phyloP scores from a whole-genome alignment of 2,329 filamentous ascomycete genomes.

The Dendryphion nanum region DNA sequence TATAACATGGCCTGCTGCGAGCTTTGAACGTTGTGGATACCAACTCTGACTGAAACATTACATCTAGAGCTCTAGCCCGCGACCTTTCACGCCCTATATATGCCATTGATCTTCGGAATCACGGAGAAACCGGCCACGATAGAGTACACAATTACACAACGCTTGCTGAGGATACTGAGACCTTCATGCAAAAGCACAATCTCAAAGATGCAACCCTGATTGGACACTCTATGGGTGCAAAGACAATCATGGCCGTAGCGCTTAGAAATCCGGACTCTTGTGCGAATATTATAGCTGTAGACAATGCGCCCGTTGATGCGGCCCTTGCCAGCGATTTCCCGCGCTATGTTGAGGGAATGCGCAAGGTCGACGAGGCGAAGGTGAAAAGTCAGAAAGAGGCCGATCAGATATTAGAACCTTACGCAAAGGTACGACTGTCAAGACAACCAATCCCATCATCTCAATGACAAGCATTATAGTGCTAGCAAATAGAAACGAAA shows the following conservation, averaged over 20 bases:
- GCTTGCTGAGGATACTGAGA: conserved; percentile 80
- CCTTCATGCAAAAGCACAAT: conserved; percentile 71
- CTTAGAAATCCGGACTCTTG: conserved; percentile 68
- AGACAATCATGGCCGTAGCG: conserved; percentile 85
- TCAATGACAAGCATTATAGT: not conserved
- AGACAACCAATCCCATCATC: too few relatives aligned
- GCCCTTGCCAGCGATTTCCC: conserved; percentile 71
- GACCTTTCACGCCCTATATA: conserved; percentile 80
- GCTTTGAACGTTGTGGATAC: too few relatives aligned
- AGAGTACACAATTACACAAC: conserved; percentile 73
- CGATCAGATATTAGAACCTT: conserved; percentile 72
- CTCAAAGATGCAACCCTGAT: conserved; percentile 75
- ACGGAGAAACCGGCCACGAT: conserved; percentile 83
- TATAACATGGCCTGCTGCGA: not conserved
- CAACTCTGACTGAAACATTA: conserved; percentile 2
- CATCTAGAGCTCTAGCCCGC: conserved; percentile 69
- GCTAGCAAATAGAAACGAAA: not conserved
- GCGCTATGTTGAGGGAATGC: conserved; percentile 82
- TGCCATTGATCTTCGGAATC: conserved; percentile 85
- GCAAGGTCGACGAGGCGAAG: conserved; percentile 67
- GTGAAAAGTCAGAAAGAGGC: conserved; percentile 73
- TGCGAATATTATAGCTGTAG: conserved; percentile 74
- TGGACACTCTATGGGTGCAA: conserved; percentile 96
- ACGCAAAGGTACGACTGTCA: conserved; percentile 54
- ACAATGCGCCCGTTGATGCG: conserved; percentile 87